Evolutionary conservation across 768 basidiomycete species (phyloP), one percentile per base, ranked within the genome.

Genomic region (Boletus tomentosulus): DNA sequence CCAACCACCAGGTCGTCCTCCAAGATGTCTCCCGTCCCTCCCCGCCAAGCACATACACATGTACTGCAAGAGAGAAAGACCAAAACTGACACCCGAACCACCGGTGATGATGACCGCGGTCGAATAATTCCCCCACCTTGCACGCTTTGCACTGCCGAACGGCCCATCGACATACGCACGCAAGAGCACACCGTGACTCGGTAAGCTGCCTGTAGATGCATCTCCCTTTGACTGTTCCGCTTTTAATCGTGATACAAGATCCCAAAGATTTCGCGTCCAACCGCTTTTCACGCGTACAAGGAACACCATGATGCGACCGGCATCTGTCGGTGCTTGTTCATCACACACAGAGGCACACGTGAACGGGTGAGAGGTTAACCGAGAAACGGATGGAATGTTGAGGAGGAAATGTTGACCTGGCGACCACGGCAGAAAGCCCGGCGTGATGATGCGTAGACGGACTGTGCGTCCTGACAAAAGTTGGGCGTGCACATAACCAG

Each of bases 391-490:
- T 0, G 89, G 88, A 19, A 89, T 74, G 48, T 74, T 80, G 55
- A 92, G 74, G 24, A 86, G 74, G 60, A 90, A 82, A 66, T 88
- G 85, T 66, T 91, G 89, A n/a, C 89, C 89, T 3, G 89, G 83
- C 1, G 82, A 77, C 89, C 89, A 91, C 0, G 74, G 66, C 46
- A 86, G 65, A 47, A 76, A 77, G 2, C 78, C 76, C 0, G 83
- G 77, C 0, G 85, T 74, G 51, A 82, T 71, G 38, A 89, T 70
- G 0, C 84, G 82, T n/a, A 91, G 66, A 41, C 89, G 83, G 16
- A 91, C 69, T 5, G 85, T 87, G 3, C 78, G 75, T 9, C 89
- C 89, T 0, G 89, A 81, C 16, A 91, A 72, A 8, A 89, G 71
- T 57, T 87, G 83, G 2, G 80, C 83, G 44, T 85, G 79, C 1